Conservation (phyloP, 805 yeast species). For the Pichia paraexigua region DNA sequence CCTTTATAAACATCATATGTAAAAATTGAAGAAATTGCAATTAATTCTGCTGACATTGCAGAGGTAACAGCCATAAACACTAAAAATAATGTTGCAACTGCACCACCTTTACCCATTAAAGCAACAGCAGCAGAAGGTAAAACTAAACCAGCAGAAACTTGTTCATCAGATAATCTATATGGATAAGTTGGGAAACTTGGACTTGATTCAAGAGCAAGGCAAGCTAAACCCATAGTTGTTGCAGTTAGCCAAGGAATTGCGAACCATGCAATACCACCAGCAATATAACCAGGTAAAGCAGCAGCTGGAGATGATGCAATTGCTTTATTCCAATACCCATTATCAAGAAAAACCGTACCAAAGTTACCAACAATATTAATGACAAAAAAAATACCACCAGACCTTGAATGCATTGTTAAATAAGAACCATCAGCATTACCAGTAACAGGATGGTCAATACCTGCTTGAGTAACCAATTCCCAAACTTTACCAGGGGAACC, state of each 20-base stretch:
- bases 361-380: constrained; percentile 85
- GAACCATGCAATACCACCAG: constrained; percentile 89
- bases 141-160: constrained; percentile 76
- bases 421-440: constrained; percentile 86
- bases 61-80: constrained; percentile 91
- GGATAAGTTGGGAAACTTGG: constrained; percentile 81
- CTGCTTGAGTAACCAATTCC: constrained; percentile 60
- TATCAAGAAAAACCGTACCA: constrained; percentile 81
- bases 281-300: constrained; percentile 78
- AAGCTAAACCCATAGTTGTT: constrained; percentile 82
- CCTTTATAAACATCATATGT: constrained; percentile 81
- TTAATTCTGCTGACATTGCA: constrained; percentile 86
- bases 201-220: constrained; percentile 59
- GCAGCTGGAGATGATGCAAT: constrained; percentile 71
- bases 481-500: constrained; percentile 83
- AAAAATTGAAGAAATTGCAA: constrained; percentile 77
- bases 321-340: constrained; percentile 86
- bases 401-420: constrained; percentile 76
- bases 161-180: constrained; percentile 50
- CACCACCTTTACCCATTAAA: constrained; percentile 81
- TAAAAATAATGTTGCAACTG: constrained; percentile 69
- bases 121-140: constrained; percentile 77
- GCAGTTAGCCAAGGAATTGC: constrained; percentile 81
- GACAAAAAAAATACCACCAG: constrained; percentile 85
- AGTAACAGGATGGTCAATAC: constrained; percentile 50